phyloP scores from a whole-genome alignment of 352 stramenopile species.

The Phytophthora tentaculata region DNA sequence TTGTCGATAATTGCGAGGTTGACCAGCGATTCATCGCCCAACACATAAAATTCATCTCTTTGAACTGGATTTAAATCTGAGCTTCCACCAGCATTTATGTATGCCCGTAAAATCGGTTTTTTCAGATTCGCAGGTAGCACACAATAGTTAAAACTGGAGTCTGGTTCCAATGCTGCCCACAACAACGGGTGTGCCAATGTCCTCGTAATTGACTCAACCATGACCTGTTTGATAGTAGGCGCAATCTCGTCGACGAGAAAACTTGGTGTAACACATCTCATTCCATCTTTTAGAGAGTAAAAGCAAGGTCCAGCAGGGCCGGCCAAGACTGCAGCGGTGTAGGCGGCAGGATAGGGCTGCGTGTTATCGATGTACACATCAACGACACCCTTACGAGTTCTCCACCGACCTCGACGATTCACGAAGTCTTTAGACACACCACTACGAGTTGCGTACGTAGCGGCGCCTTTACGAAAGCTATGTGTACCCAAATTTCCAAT shows the following conservation, averaged over 20 bases:
- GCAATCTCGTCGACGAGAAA: slow-evolving; percentile 11
- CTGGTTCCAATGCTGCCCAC: not conserved
- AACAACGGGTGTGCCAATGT: slow-evolving; percentile 1
- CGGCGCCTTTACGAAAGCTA: no score
- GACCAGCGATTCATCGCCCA: slow-evolving; percentile 6
- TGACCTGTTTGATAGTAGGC: slow-evolving; percentile 4
- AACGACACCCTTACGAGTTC: no score
- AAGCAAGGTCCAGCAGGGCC: slow-evolving; percentile 20
- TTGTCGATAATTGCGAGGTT: slow-evolving; percentile 2
- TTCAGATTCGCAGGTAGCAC: not conserved
- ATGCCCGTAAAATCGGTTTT: slow-evolving; percentile 5
- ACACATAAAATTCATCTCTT: slow-evolving; percentile 8
- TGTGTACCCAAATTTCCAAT: no score
- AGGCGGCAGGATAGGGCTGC: no score
- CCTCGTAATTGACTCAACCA: slow-evolving; percentile 6
- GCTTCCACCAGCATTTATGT: slow-evolving; percentile 11
- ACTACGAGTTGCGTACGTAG: no score
- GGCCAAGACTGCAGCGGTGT: not conserved
- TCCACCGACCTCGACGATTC: no score
- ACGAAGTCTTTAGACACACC: no score
- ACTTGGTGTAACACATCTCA: no score
- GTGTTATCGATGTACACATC: no score
- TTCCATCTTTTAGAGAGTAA: no score
- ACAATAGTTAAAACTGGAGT: not conserved
- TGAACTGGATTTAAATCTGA: slow-evolving; percentile 14